phyloP scores from a whole-genome alignment of 495 filamentous ascomycete species.

The Annulohypoxylon moriforme region DNA sequence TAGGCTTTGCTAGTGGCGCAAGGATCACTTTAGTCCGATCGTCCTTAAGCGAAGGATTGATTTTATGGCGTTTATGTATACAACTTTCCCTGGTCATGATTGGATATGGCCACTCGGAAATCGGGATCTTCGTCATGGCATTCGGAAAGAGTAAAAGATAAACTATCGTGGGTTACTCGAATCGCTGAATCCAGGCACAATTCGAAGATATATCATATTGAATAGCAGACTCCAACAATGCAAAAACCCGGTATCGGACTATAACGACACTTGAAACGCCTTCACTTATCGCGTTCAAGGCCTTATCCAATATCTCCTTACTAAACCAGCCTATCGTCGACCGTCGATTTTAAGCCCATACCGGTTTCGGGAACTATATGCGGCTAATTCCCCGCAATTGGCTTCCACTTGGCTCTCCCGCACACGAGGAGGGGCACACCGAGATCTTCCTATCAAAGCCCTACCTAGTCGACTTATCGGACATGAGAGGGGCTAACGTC shows the following conservation, averaged over 20 bases:
- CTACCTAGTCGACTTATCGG: conserved; percentile 36
- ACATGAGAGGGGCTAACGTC: conserved; percentile 24
- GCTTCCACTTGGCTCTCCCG: conserved; percentile 26
- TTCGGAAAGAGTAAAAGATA: conserved; percentile 38
- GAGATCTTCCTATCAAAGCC: conserved; percentile 38
- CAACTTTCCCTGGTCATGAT: neutral
- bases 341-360: conserved; percentile 19
- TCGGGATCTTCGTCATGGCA: conserved; percentile 43
- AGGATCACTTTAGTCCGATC: conserved; percentile 19
- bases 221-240: neutral
- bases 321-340: conserved; percentile 18
- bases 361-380: conserved; percentile 48
- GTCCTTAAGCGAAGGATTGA: conserved; percentile 10
- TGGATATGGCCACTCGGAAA: conserved; percentile 26
- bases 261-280: conserved; percentile 3
- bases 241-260: conserved; percentile 42
- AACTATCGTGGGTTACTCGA: conserved; percentile 24
- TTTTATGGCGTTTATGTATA: conserved; percentile 3
- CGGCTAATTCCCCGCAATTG: conserved; percentile 46
- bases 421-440: conserved; percentile 34
- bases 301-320: conserved; percentile 25
- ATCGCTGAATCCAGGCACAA: neutral
- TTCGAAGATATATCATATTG: conserved; percentile 11
- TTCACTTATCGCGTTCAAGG: conserved; percentile 17
- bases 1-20: conserved; percentile 6